Evolutionary conservation across 352 stramenopile species (phyloP), one percentile per base, ranked within the genome.

Genomic region (Pythium brachiatum): DNA sequence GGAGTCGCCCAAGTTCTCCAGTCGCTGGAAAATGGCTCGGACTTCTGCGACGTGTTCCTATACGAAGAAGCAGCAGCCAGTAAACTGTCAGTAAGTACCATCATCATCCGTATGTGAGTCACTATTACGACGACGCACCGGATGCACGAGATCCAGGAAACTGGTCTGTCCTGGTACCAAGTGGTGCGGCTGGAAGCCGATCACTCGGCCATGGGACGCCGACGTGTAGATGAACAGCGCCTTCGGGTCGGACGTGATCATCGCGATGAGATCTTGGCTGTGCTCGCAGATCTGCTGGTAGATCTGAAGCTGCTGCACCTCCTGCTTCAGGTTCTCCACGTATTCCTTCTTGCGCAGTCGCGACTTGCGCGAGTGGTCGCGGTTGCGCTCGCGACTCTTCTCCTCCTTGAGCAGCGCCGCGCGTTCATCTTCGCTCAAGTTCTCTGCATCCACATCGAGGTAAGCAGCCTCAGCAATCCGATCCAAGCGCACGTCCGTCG

Each of bases 301-400:
- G 58, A 94, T 86, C 64, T 92, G 81, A 39, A 92, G 68, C 64
- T 94, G 83, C 60, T 83, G 73, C 27, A 92, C 83, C 47, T 94
- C 81, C 54, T 86, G 75, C 74, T 98, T 98, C 36, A 98, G 81
- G 59, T 86, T 93, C 69, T 98, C 93, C 29, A 98, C 81, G 59
- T 97, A 98, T 47, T 94, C 90, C 73, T 98, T 98, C 69, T 98
- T 98, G 48, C 94, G 86, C 55, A 96, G 73, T 12, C 94, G 86
- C 53, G 92, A 98, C 76, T 98, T 98, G 73, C 94, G 89, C 53
- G 94, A 97, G 76, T 98, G 94, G 68, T 98, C 93, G 39, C 93
- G 86, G 75, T 98, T 98, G 47, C 94, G 83, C 68, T 98, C 91
- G 16, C 92, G 79, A 20, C 75, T 89, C 70, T 92, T 91, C 57